These are phyloP conservation scores for Zygosaccharomyces siamensis DNA, from an alignment of 805 yeast species.

Conservation along the genomic window DNA sequence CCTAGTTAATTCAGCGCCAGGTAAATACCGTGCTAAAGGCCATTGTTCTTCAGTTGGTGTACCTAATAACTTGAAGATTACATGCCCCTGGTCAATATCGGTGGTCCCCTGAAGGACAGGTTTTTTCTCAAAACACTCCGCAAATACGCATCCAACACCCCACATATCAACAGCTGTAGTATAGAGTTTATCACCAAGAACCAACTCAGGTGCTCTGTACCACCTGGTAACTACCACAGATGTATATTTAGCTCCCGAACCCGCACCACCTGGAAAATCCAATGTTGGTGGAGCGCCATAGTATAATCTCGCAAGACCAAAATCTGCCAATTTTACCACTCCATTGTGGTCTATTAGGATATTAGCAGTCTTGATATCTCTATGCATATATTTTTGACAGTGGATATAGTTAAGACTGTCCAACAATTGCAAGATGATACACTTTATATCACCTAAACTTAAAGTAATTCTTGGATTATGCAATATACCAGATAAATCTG, in stretches of 20 bases:
- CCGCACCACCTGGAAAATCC: constrained; percentile 43
- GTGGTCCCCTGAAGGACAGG: constrained; percentile 85
- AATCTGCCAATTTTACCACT: constrained; percentile 84
- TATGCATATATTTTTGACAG: constrained; percentile 54
- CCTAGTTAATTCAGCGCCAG: constrained; percentile 41
- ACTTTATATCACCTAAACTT: constrained; percentile 66
- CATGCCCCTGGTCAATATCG: constrained; percentile 82
- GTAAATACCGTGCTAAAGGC: constrained; percentile 58
- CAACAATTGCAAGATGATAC: constrained; percentile 73
- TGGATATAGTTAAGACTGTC: constrained; percentile 78
- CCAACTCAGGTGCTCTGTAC: constrained; percentile 94
- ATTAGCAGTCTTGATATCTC: constrained; percentile 97
- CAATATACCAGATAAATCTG: constrained; percentile 84
- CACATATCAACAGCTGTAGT: constrained; percentile 96
- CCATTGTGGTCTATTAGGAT: constrained; percentile 76
- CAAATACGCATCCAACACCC: constrained; percentile 97
- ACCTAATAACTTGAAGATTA: constrained; percentile 78
- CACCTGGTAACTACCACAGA: constrained; percentile 90
- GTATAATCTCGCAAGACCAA: constrained; percentile 82
- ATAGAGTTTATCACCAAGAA: constrained; percentile 78
- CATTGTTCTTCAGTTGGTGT: constrained; percentile 59
- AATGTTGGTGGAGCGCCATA: constrained; percentile 55
- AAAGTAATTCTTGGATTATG: constrained; percentile 69
- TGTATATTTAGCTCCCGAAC: constrained; percentile 43
- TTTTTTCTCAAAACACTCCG: constrained; percentile 73